These are phyloP conservation scores for Lathyrus aphaca DNA, from an alignment of 306 rosid genomes.

Conservation along the genomic window DNA sequence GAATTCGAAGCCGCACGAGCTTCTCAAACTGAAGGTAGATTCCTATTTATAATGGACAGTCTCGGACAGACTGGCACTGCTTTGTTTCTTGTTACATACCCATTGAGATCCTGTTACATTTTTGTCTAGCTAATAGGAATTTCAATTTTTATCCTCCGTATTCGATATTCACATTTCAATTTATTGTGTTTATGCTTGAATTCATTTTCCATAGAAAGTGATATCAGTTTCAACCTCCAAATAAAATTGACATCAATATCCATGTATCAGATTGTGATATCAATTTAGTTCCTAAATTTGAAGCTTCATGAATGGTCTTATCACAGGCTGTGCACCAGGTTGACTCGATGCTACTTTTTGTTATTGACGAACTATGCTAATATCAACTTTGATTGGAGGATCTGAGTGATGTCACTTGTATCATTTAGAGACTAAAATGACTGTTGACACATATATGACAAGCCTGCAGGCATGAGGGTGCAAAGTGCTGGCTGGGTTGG, in stretches of 20 bases:
- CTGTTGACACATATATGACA: constrained; percentile 7
- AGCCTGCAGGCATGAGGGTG: constrained; percentile 5
- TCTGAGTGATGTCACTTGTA: constrained; percentile 5
- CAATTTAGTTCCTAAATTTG: constrained; percentile 22
- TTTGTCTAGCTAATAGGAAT: constrained; percentile 23
- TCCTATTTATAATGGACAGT: constrained; percentile 20
- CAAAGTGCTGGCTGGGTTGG: background rate
- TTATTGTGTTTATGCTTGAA: constrained; percentile 1
- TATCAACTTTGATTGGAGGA: constrained; percentile 23
- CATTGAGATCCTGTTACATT: constrained; percentile 13
- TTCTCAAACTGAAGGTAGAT: constrained; percentile 76
- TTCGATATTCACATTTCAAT: background rate
- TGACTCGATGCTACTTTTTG: constrained; percentile 8
- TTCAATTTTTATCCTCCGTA: background rate
- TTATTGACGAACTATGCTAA: constrained; percentile 13
- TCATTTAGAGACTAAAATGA: constrained; percentile 13
- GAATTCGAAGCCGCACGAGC: constrained; percentile 88
- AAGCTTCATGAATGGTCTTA: constrained; percentile 10
- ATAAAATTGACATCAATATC: constrained; percentile 11
- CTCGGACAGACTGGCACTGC: constrained; percentile 2
- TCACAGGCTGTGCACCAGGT: background rate
- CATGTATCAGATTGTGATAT: background rate
- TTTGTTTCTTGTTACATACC: constrained; percentile 19
- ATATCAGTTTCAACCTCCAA: constrained; percentile 12
- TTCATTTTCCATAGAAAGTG: constrained; percentile 1